A percentile compares a stretch with the other conserved stretches of the same genome.
phyloP scores from a whole-genome alignment of 257 asterid genomes.

The Gynochthodes officinalis region DNA sequence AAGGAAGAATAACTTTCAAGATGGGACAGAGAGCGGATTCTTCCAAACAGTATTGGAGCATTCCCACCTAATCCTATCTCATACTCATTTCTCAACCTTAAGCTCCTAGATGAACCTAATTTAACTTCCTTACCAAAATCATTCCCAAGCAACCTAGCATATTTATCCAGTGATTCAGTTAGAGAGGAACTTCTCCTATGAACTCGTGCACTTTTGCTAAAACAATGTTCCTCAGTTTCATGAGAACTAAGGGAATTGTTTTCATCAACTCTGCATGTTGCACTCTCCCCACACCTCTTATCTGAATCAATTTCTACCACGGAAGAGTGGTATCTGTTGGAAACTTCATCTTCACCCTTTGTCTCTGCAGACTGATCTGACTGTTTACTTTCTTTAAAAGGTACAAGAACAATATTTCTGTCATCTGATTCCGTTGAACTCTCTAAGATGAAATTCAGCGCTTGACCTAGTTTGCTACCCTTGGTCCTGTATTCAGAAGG shows the following conservation, averaged over 20 bases:
- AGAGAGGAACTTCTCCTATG: conserved; percentile 55
- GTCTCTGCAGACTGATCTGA: background rate
- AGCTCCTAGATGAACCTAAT: conserved; percentile 51
- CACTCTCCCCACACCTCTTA: background rate
- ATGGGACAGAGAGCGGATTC: conserved; percentile 51
- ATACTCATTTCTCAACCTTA: conserved; percentile 47
- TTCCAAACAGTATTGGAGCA: conserved; percentile 34
- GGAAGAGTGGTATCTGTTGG: background rate
- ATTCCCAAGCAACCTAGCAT: conserved; percentile 46
- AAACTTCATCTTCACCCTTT: conserved; percentile 7
- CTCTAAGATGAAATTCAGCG: conserved; percentile 7
- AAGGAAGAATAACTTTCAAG: conserved; percentile 38
- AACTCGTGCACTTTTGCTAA: conserved; percentile 5
- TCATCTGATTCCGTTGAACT: conserved; percentile 10
- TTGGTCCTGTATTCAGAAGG: conserved; percentile 16
- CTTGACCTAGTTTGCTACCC: conserved; percentile 16
- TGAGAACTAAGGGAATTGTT: conserved; percentile 1
- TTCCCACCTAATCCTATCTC: conserved; percentile 26
- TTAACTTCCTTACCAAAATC: conserved; percentile 29
- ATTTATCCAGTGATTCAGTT: conserved; percentile 56
- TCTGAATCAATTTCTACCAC: background rate
- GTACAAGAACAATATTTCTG: background rate
- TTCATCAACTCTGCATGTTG: conserved; percentile 5
- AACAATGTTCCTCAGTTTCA: conserved; percentile 15
- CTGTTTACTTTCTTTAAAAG: background rate